A percentile compares a stretch with the other conserved stretches of the same genome.
Conservation (phyloP, 306 rosid genomes). For the Cucumis sativus region DNA sequence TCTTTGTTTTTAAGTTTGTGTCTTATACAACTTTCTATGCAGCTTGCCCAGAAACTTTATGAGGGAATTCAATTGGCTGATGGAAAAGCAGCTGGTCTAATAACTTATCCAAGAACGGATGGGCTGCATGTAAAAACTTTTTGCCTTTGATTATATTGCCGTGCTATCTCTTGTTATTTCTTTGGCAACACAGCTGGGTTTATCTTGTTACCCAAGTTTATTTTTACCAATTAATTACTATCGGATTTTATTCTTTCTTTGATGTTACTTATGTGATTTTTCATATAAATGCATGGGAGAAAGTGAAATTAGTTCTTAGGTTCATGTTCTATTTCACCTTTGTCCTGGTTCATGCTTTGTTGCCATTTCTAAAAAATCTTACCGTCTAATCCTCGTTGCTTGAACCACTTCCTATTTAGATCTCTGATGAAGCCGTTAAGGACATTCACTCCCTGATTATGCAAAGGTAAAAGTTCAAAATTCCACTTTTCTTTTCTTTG, state of each 20-base stretch:
- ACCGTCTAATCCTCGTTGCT: not conserved
- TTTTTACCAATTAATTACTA: not conserved
- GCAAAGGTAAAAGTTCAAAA: constrained; percentile 48
- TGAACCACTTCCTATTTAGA: constrained; percentile 32
- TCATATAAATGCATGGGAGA: not conserved
- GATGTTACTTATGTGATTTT: not conserved
- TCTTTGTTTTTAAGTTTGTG: not conserved
- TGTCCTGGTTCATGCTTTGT: not conserved
- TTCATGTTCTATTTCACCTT: not conserved
- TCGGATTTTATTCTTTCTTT: not conserved
- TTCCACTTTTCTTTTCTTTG: not conserved
- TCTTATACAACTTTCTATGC: constrained; percentile 25
- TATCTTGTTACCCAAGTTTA: not conserved
- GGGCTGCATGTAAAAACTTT: constrained; percentile 76
- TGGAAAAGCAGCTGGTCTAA: constrained; percentile 67
- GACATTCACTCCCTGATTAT: constrained; percentile 50
- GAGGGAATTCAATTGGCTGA: constrained; percentile 84
- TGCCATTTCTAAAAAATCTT: not conserved
- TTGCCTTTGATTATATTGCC: constrained; percentile 24
- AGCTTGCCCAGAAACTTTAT: constrained; percentile 93
- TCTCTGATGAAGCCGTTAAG: constrained; percentile 78
- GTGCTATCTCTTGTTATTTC: not conserved
- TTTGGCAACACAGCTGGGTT: not conserved
- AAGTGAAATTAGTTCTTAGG: not conserved
- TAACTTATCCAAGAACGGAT: constrained; percentile 84